A percentile compares a stretch with the other conserved stretches of the same genome.
These are phyloP conservation scores for Calocera viscosa DNA, from an alignment of 768 basidiomycete genomes.

Conservation along the genomic window DNA sequence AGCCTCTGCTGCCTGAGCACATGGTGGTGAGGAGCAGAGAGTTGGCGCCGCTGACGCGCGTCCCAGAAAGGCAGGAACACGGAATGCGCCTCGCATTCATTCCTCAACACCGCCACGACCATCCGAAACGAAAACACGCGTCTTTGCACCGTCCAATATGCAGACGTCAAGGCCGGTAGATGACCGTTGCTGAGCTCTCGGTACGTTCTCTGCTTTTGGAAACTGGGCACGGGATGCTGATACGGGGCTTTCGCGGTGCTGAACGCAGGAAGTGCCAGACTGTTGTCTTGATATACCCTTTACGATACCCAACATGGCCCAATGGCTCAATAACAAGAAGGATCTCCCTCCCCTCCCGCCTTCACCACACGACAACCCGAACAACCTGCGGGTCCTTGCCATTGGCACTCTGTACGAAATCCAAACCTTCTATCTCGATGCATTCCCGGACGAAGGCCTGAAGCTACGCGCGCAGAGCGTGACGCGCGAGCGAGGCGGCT, in stretches of 20 bases:
- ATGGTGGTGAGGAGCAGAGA: neutral
- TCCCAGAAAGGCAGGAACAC: neutral
- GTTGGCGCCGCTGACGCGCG: neutral
- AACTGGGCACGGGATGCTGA: neutral
- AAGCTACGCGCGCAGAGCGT: slow-evolving; percentile 58
- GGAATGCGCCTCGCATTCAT: neutral
- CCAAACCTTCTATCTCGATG: slow-evolving; percentile 51
- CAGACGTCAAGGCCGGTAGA: neutral
- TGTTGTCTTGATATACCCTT: slow-evolving; percentile 6
- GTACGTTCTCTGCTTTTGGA: neutral
- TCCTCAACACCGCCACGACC: neutral
- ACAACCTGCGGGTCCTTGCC: slow-evolving; percentile 38
- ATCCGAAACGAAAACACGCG: neutral
- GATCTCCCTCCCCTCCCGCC: slow-evolving; percentile 11
- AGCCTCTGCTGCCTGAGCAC: neutral
- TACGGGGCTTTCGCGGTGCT: neutral
- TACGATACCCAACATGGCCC: slow-evolving; percentile 10
- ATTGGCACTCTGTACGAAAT: slow-evolving; percentile 72
- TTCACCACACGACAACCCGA: neutral
- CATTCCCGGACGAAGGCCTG: slow-evolving; percentile 19
- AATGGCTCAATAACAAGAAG: slow-evolving; percentile 15
- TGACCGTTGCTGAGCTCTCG: neutral
- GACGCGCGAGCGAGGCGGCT: slow-evolving; percentile 52
- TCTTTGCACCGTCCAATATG: neutral
- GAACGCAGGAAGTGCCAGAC: neutral